Percentiles rank a stretch among this genome's conserved stretches.
These are phyloP conservation scores for Dictyostelium intermedium DNA, from an alignment of 78 protist species.

Conservation along the genomic window DNA sequence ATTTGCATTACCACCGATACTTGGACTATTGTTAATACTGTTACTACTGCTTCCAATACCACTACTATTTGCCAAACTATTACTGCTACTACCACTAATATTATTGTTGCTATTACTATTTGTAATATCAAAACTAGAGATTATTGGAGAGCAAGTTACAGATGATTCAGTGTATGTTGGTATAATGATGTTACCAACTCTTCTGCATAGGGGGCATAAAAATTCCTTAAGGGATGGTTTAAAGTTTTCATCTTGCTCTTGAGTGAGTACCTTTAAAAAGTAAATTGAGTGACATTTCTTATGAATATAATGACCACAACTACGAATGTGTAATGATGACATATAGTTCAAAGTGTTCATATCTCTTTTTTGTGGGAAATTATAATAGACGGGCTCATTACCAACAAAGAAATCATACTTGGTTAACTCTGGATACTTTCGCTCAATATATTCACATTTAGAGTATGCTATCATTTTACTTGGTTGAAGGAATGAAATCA, in stretches of 20 bases:
- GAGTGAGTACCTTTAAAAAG: not conserved
- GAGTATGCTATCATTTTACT: constrained; percentile 12
- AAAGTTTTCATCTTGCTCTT: not conserved
- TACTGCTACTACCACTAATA: not conserved
- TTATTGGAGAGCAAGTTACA: not conserved
- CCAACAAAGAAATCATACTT: not conserved
- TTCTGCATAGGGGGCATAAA: constrained; percentile 71
- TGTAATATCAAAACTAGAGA: not conserved
- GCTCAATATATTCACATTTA: constrained; percentile 10
- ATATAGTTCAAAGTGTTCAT: constrained; percentile 23
- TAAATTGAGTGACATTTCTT: constrained; percentile 14
- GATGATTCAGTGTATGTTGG: constrained; percentile 26
- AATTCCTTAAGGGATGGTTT: constrained; percentile 7
- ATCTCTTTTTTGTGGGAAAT: constrained; percentile 31
- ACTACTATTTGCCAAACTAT: not conserved
- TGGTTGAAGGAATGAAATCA: constrained; percentile 28
- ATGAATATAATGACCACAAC: constrained; percentile 73
- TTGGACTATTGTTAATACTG: not conserved
- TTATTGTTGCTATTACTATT: not conserved
- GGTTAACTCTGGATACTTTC: not conserved
- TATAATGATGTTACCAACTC: constrained; percentile 49
- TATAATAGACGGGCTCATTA: not conserved
- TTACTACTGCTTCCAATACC: not conserved
- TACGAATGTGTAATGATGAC: constrained; percentile 47
- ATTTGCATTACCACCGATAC: not conserved